Evolutionary conservation across 2,329 filamentous ascomycete genomes (phyloP).

Genomic region (Fragosphaeria purpurea): DNA sequence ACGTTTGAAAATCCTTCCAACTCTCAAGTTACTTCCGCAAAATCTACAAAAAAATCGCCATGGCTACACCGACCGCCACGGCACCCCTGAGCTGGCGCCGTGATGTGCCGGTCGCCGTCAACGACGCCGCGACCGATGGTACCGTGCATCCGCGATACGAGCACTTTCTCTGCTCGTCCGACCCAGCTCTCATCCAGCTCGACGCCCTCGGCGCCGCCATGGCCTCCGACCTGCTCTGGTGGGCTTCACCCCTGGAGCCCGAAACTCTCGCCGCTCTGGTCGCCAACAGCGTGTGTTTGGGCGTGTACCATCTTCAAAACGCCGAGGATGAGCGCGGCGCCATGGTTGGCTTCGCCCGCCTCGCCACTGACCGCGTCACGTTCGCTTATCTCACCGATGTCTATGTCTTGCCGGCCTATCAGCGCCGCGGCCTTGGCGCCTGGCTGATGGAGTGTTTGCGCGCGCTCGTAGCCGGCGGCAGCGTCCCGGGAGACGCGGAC

Average conservation of each 20-base stretch:
- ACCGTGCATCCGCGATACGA: conserved; percentile 16
- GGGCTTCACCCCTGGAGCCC: conserved; percentile 41
- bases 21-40: too few relatives aligned
- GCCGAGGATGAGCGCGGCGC: conserved; percentile 1
- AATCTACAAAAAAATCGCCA: background rate
- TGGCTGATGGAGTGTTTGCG: conserved; percentile 55
- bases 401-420: conserved; percentile 50
- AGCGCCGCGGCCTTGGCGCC: conserved; percentile 50
- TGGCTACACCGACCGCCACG: background rate
- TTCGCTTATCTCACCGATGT: conserved; percentile 63
- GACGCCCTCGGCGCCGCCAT: conserved; percentile 46
- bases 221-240: conserved; percentile 36
- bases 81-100: conserved; percentile 6
- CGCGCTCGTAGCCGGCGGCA: conserved; percentile 38
- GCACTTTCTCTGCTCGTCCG: conserved; percentile 51
- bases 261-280: conserved; percentile 38
- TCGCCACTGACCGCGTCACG: conserved; percentile 61
- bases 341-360: conserved; percentile 46
- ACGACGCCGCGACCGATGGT: background rate
- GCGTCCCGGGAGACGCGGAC: conserved; percentile 18
- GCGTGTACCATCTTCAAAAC: conserved; percentile 34
- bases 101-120: background rate
- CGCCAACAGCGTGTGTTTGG: conserved; percentile 49
- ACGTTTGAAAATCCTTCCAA: too few relatives aligned
- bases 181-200: conserved; percentile 44